Evolutionary conservation across 148 eudicot species (phyloP).

Genomic region (Vaccinium darrowii): DNA sequence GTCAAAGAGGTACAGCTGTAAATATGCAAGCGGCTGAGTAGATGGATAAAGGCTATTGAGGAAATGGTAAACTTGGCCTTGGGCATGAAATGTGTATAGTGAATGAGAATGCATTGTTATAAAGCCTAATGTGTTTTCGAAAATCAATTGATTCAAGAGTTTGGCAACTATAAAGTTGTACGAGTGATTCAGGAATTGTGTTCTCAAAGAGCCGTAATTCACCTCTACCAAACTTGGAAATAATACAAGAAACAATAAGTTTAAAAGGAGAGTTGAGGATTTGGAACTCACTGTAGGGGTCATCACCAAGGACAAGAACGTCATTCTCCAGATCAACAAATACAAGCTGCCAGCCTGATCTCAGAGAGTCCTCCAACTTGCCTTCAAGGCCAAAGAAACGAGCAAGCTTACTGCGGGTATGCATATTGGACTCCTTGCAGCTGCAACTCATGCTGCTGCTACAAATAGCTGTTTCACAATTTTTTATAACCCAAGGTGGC

Average conservation of each 20-base stretch:
- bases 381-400: constrained; percentile 95
- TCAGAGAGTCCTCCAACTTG: constrained; percentile 82
- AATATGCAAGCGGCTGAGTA: no score
- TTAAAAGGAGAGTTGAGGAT: neutral
- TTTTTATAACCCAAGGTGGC: constrained; percentile 83
- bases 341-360: constrained; percentile 99
- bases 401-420: constrained; percentile 76
- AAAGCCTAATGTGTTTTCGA: no score
- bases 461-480: constrained; percentile 90
- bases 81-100: no score
- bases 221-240: neutral
- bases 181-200: no score
- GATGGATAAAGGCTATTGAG: no score
- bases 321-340: constrained; percentile 99
- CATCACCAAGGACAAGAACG: constrained; percentile 99
- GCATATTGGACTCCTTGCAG: constrained; percentile 96
- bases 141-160: no score
- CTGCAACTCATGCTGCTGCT: constrained; percentile 95
- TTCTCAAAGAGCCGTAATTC: no score
- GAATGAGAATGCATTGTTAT: no score
- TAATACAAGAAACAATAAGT: neutral
- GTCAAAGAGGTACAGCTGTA: no score
- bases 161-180: no score
- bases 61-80: no score
- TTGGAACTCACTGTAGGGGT: constrained; percentile 89